Percentiles rank a stretch among this genome's conserved stretches.
Conservation (phyloP, 1,139 yeast species). For the Saccharomyces hybrid region DNA sequence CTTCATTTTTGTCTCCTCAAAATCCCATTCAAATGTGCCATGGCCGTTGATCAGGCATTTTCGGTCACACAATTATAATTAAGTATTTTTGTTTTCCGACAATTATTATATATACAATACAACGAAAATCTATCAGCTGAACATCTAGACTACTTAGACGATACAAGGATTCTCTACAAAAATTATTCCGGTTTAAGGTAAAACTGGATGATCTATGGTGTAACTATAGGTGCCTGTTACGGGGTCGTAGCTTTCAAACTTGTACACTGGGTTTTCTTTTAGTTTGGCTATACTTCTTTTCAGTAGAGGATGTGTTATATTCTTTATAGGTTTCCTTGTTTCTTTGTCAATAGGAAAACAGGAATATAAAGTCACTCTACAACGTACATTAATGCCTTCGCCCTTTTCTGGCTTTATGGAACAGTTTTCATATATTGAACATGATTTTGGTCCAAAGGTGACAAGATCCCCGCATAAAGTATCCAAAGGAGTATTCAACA, state of each 20-base stretch:
- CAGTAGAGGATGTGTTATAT: slow-evolving; percentile 66
- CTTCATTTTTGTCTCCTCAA: not conserved
- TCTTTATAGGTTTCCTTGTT: slow-evolving; percentile 65
- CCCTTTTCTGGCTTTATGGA: slow-evolving; percentile 58
- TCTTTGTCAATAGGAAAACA: slow-evolving; percentile 73
- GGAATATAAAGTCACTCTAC: slow-evolving; percentile 62
- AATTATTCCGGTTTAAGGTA: not conserved
- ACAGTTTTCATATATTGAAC: slow-evolving; percentile 68
- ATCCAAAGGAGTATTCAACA: slow-evolving; percentile 54
- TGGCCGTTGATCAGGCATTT: not conserved
- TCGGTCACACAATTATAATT: not conserved
- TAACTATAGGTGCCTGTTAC: slow-evolving; percentile 80
- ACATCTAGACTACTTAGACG: slow-evolving; percentile 6
- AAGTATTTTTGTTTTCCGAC: not conserved
- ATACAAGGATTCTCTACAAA: slow-evolving; percentile 8
- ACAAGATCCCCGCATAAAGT: slow-evolving; percentile 60
- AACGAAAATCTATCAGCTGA: not conserved
- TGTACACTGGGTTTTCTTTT: slow-evolving; percentile 51
- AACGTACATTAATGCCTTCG: slow-evolving; percentile 78
- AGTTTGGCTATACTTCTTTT: slow-evolving; percentile 62
- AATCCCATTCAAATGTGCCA: not conserved
- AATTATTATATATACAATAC: not conserved
- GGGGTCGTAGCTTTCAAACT: slow-evolving; percentile 71
- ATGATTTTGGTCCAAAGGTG: slow-evolving; percentile 50
- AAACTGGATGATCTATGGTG: slow-evolving; percentile 32